Evolutionary conservation across 108 stramenopile species (phyloP).

Genomic region (Fragilaria crotonensis): DNA sequence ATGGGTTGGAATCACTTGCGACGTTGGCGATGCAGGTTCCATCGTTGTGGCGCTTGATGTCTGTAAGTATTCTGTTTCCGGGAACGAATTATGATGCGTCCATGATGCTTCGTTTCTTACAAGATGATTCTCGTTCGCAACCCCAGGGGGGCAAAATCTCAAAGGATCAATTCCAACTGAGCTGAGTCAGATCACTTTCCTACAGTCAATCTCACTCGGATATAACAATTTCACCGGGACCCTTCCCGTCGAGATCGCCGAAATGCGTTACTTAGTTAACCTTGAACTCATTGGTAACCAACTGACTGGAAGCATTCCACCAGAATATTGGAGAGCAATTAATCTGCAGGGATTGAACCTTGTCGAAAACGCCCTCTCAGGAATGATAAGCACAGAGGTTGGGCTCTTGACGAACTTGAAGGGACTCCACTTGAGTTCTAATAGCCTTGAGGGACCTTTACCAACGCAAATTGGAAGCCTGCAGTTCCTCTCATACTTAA

Average conservation of each 20-base stretch:
- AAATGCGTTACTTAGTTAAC: conserved; percentile 19
- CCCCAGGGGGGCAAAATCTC: neutral
- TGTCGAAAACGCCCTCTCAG: conserved; percentile 7
- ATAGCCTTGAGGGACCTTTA: conserved; percentile 21
- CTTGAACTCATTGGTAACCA: conserved; percentile 40
- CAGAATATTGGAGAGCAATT: conserved; percentile 1
- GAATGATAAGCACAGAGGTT: conserved; percentile 49
- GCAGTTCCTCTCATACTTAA: neutral
- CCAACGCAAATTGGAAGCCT: conserved; percentile 15
- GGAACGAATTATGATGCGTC: too few species aligned
- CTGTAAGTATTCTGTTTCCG: conserved; percentile 6
- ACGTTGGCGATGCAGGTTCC: neutral
- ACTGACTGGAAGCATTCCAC: conserved; percentile 34
- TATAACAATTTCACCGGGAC: conserved; percentile 24
- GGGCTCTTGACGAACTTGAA: conserved; percentile 31
- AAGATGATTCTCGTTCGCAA: too few species aligned
- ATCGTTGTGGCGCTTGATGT: neutral
- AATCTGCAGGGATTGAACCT: neutral
- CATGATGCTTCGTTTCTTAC: too few species aligned
- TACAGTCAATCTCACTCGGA: neutral
- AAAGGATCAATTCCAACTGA: neutral
- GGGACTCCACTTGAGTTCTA: conserved; percentile 39
- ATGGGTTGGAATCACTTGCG: conserved; percentile 15
- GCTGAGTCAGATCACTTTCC: neutral
- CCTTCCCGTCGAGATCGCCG: conserved; percentile 21